These are phyloP conservation scores for Cyclotella sp. DNA, from an alignment of 108 stramenopile species.

Conservation along the genomic window DNA sequence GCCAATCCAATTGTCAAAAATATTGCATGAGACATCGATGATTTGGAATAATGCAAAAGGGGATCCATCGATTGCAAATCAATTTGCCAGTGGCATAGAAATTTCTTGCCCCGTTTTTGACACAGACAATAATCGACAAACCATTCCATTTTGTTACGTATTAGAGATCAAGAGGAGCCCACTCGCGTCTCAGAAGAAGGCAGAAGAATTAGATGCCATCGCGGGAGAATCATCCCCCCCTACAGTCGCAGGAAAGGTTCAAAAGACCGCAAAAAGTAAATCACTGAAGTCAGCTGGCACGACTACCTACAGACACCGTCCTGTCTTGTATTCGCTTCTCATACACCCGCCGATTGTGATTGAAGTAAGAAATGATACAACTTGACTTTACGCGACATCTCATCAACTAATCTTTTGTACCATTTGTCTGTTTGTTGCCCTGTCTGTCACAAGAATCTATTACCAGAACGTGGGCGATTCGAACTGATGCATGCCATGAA, in stretches of 20 bases:
- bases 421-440: background rate
- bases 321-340: constrained; percentile 85
- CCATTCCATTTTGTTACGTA: constrained; percentile 79
- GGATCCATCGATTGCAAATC: constrained; percentile 56
- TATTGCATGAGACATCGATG: constrained; percentile 79
- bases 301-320: constrained; percentile 58
- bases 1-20: constrained; percentile 79
- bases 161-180: constrained; percentile 89
- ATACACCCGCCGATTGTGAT: constrained; percentile 95
- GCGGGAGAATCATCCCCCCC: constrained; percentile 18
- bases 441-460: constrained; percentile 62
- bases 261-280: constrained; percentile 23
- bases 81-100: constrained; percentile 76
- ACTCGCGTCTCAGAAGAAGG: constrained; percentile 44
- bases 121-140: constrained; percentile 35
- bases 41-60: constrained; percentile 62
- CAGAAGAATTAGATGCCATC: constrained; percentile 5
- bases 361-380: constrained; percentile 41
- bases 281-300: constrained; percentile 15
- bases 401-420: background rate
- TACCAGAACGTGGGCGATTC: constrained; percentile 87
- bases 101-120: constrained; percentile 75
- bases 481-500: constrained; percentile 89
- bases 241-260: constrained; percentile 25
- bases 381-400: background rate